Base-by-base conservation (phyloP, 2,329 filamentous ascomycete genomes). In the Monilinia polystroma region DNA sequence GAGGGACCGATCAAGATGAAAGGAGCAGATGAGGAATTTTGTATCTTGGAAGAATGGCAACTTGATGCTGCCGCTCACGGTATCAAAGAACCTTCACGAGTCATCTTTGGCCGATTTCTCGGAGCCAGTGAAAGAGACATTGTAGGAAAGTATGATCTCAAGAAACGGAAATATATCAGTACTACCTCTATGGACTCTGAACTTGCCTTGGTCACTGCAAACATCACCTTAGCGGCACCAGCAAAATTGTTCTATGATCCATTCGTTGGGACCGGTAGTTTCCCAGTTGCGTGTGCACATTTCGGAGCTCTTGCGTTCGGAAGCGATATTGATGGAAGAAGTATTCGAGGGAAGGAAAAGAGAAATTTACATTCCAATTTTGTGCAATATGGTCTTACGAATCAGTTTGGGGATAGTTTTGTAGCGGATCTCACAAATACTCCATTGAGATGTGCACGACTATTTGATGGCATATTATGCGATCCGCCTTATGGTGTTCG, bases 171-270 rank as follows among this genome's bases (percentile, higher is more conserved):
- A 51, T 99, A 99, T 76, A 98, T 99, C 73, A 92, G 90, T 72
- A 98, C 94, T 0, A 99, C 95, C 0, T 95, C 91, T 56, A 98
- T 99, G 95, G 95, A 99, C 76, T 91, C 94, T 0, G 95, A 98
- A 77, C 83, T 99, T 54, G 91, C 93, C 16, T 84, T 99, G 0
- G 81, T 99, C 29, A 97, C 93, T 0, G 95, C 94, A 1, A 99
- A 98, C 75, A 87, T 99, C 72, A 91, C 92, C 0, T 85, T 91
- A 18, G 93, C 93, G 0, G 88, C 81, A 0, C 90, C 93, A 0
- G 94, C 92, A 0, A 96, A 91, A 75, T 76, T 98, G 2, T 91
- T 96, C 73, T 97, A 94, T 74, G 95, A 99, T 73, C 95, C 95
- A 0, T 99, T 99, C 75, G 93, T 95, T 68, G 95, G 95, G 5